Conservation (phyloP, 2,329 filamentous ascomycete genomes). For the Knufia fluminis region DNA sequence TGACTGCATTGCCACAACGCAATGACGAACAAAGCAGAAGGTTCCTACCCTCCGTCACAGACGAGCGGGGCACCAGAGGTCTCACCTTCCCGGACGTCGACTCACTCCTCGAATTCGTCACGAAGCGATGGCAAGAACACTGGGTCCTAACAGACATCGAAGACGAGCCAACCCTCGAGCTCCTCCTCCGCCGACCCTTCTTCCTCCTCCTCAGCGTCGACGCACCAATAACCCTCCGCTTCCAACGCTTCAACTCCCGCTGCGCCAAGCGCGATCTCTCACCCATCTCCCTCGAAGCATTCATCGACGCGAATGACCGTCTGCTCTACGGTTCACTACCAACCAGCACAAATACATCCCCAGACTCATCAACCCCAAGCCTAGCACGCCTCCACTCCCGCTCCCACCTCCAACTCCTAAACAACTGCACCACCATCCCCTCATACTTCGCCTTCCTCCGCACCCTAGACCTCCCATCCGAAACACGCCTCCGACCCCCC, state of each 20-base stretch:
- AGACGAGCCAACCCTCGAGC: conserved; percentile 62
- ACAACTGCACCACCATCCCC: conserved; percentile 63
- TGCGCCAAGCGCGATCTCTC: conserved; percentile 40
- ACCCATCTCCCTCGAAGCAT: conserved; percentile 48
- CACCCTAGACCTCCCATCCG: conserved; percentile 66
- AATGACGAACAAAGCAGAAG: conserved; percentile 6
- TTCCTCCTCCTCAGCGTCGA: conserved; percentile 90
- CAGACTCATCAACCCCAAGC: conserved; percentile 34
- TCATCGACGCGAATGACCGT: conserved; percentile 56
- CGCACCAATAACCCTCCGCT: conserved; percentile 75
- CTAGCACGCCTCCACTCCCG: conserved; percentile 69
- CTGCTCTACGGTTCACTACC: conserved; percentile 59
- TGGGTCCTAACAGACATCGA: conserved; percentile 83
- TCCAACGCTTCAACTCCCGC: conserved; percentile 62
- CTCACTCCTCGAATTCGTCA: conserved; percentile 73
- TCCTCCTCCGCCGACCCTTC: conserved; percentile 71
- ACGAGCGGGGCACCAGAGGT: conserved; percentile 21
- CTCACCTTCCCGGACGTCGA: conserved; percentile 41
- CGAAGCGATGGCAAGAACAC: conserved; percentile 67
- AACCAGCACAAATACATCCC: not conserved
- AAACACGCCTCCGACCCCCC: conserved; percentile 69
- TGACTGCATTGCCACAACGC: not conserved
- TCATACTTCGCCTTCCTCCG: conserved; percentile 64
- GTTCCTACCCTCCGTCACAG: conserved; percentile 21
- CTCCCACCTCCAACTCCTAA: conserved; percentile 76